Evolutionary conservation across 2,329 filamentous ascomycete genomes (phyloP).

Genomic region (Ophioceras dolichostomum): DNA sequence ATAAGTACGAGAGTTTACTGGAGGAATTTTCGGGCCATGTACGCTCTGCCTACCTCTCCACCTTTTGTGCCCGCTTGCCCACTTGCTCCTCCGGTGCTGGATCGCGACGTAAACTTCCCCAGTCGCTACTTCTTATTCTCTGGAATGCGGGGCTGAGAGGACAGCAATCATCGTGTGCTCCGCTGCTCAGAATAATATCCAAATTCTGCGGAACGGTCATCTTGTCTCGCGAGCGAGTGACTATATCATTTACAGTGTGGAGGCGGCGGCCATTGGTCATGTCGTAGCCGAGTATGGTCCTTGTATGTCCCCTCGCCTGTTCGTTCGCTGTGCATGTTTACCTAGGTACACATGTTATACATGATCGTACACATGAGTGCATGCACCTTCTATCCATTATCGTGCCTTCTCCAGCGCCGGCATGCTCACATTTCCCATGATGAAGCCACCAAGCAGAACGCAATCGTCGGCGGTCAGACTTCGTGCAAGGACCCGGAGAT

Average conservation of each 20-base stretch:
- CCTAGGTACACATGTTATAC: no score
- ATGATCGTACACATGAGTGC: no score
- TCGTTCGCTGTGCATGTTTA: no score
- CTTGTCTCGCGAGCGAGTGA: slow-evolving; percentile 92
- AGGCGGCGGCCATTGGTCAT: slow-evolving; percentile 73
- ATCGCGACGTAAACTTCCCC: no score
- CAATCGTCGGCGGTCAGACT: slow-evolving; percentile 94
- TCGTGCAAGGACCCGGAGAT: slow-evolving; percentile 98
- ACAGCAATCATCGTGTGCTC: no score
- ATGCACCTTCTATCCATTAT: neutral
- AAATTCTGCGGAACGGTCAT: slow-evolving; percentile 88
- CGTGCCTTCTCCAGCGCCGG: neutral
- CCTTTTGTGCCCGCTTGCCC: neutral
- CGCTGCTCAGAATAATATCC: slow-evolving; percentile 57
- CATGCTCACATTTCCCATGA: slow-evolving; percentile 5
- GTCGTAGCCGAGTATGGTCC: slow-evolving; percentile 85
- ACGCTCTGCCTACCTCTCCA: slow-evolving; percentile 25
- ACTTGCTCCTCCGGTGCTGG: no score
- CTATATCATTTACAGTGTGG: slow-evolving; percentile 98
- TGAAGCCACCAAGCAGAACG: slow-evolving; percentile 82
- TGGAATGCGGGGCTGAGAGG: slow-evolving; percentile 31
- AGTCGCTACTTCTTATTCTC: neutral
- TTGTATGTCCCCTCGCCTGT: no score
- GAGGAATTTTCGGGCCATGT: slow-evolving; percentile 80
- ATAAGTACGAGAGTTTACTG: slow-evolving; percentile 70